phyloP scores from a whole-genome alignment of 179 eudicot genomes.

The Amaranthus tricolor region DNA sequence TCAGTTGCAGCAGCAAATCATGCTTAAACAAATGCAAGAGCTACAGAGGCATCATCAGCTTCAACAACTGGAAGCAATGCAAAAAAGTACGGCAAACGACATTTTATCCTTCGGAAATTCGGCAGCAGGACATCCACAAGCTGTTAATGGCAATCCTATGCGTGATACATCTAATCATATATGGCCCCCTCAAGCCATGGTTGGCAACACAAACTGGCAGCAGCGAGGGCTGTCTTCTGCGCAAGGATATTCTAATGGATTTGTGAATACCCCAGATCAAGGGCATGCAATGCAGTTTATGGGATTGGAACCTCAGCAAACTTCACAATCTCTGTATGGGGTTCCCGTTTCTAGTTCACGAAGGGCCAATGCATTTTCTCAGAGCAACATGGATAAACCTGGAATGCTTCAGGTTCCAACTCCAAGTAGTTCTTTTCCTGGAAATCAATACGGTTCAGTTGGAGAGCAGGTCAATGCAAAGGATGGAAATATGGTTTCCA shows the following conservation, averaged over 20 bases:
- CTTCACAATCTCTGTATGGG: constrained; percentile 77
- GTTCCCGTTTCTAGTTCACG: constrained; percentile 71
- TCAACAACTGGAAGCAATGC: constrained; percentile 65
- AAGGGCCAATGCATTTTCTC: constrained; percentile 26
- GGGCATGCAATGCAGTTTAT: constrained; percentile 55
- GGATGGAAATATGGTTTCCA: constrained; percentile 41
- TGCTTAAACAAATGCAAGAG: constrained; percentile 76
- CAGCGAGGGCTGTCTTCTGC: constrained; percentile 48
- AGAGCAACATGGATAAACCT: constrained; percentile 39
- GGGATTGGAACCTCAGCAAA: constrained; percentile 64
- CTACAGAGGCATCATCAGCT: constrained; percentile 73
- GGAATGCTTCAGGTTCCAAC: constrained; percentile 39
- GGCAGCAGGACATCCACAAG: constrained; percentile 41
- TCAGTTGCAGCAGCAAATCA: constrained; percentile 66
- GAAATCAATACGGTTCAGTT: constrained; percentile 46
- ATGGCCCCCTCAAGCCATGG: constrained; percentile 54
- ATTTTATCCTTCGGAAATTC: constrained; percentile 47
- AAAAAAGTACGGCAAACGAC: constrained; percentile 45
- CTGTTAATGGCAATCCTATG: constrained; percentile 54
- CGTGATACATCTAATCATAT: constrained; percentile 42
- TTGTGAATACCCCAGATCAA: constrained; percentile 51
- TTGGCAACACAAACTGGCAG: constrained; percentile 66
- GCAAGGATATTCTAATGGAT: constrained; percentile 56
- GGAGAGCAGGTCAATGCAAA: constrained; percentile 44
- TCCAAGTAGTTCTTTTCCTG: constrained; percentile 36